Conservation (phyloP, 371 early-diverging fungal species). For the Mucor indicus region DNA sequence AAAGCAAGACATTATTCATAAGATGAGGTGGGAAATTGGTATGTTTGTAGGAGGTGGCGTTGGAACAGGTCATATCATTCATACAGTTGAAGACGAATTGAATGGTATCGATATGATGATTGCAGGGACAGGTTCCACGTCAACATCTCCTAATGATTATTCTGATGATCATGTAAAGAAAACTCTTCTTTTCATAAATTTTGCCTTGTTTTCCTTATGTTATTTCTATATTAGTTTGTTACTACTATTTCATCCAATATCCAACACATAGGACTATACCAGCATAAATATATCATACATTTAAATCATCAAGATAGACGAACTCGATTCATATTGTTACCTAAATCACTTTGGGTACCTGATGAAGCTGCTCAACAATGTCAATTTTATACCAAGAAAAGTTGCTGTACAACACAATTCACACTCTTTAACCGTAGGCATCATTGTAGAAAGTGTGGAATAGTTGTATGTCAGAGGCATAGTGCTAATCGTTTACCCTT, state of each 20-base stretch:
- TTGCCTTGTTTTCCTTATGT: not conserved
- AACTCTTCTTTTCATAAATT: not conserved
- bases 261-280: constrained; percentile 22
- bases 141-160: constrained; percentile 7
- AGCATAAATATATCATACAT: constrained; percentile 34
- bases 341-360: constrained; percentile 34
- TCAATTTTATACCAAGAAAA: constrained; percentile 21
- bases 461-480: constrained; percentile 38
- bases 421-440: constrained; percentile 37
- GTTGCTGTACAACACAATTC: constrained; percentile 21
- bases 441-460: constrained; percentile 45
- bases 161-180: not conserved
- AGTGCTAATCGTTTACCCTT: constrained; percentile 38
- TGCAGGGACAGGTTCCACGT: constrained; percentile 39
- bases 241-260: constrained; percentile 18
- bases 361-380: constrained; percentile 34
- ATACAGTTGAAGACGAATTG: constrained; percentile 27
- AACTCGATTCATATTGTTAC: constrained; percentile 26
- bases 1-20: constrained; percentile 33
- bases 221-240: not conserved
- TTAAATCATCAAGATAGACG: constrained; percentile 23
- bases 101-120: constrained; percentile 43
- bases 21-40: constrained; percentile 44
- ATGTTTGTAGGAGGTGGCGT: constrained; percentile 47
- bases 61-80: constrained; percentile 44